Conservation (phyloP, 768 basidiomycete genomes). For the Trametes maxima region DNA sequence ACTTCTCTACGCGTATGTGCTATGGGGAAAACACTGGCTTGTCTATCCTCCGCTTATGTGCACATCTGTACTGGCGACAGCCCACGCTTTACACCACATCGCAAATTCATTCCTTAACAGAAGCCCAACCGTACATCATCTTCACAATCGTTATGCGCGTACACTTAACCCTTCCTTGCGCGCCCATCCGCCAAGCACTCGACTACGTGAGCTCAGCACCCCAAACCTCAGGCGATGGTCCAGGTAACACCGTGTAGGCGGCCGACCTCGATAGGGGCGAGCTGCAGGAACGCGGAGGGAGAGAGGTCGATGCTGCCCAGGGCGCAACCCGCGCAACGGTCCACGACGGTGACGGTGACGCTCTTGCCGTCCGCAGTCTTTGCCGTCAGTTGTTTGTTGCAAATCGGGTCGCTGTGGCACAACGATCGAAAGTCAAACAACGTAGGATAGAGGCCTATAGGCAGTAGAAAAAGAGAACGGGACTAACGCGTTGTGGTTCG, state of each 20-base stretch:
- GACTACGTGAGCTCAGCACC: too few species aligned
- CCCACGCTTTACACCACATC: too few species aligned
- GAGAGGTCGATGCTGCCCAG: conserved; percentile 30
- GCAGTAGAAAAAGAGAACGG: neutral
- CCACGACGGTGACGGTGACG: conserved; percentile 33
- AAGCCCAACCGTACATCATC: too few species aligned
- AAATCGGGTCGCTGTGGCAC: conserved; percentile 39
- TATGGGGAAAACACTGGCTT: too few species aligned
- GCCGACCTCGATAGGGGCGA: conserved; percentile 30
- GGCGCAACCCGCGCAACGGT: conserved; percentile 36
- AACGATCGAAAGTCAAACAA: conserved; percentile 8
- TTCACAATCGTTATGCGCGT: too few species aligned
- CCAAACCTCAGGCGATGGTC: conserved; percentile 24
- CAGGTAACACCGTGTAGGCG: conserved; percentile 32
- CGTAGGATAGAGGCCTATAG: neutral
- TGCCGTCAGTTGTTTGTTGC: conserved; percentile 30
- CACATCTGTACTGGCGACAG: too few species aligned
- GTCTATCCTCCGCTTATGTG: too few species aligned
- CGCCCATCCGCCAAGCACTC: too few species aligned
- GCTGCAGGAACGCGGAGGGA: conserved; percentile 32
- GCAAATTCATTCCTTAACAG: too few species aligned
- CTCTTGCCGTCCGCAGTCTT: conserved; percentile 30
- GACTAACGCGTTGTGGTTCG: conserved; percentile 19
- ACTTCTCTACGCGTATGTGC: too few species aligned
- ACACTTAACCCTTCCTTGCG: too few species aligned